Base-by-base conservation (phyloP, 306 rosid genomes). In the Delonix regia region DNA sequence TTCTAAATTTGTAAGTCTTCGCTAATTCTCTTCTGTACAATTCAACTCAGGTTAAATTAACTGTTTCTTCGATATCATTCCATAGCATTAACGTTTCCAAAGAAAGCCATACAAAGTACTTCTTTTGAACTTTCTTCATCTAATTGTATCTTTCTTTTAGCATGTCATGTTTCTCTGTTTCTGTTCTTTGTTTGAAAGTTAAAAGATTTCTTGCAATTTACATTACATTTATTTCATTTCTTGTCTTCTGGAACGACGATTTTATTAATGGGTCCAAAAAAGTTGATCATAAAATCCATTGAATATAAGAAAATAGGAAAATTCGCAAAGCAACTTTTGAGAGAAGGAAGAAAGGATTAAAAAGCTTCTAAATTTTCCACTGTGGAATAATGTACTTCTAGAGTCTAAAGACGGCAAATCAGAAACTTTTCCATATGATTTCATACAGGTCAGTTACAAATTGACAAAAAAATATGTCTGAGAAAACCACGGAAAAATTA, bases 311-410 rank as follows among this genome's bases (percentile, higher is more conserved):
- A 30, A 67, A n/a, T 7, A 55, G 39, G 59, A 77, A 77, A 25
- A 16, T 45, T 19, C 69, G 76, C 1, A 69, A 9, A 1, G 21
- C 41, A 10, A 39, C 75, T 11, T 78, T 68, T 7, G 22, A 39
- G 36, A 78, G 71, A 69, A 78, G 81, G 62, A 78, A 78, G 81
- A 68, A n/a, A 34, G 76, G 81, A 1, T 27, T 78, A 19, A 6
- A 78, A 78, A 27, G 76, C 76, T 16, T 28, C 47, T 4, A 76
- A 78, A 27, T 12, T 78, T 1, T 68, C 75, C 68, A 78, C 81
- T 77, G 2, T 77, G 81, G n/a, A 47, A 36, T 69, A n/a, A n/a
- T n/a, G n/a, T n/a, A n/a, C 65, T 38, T 27, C 16, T 4, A 0
- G 36, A 57, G 7, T 51, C 56, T 0, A 15, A 22, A 3, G 0